phyloP scores from a whole-genome alignment of 2,329 filamentous ascomycete species.

The Arthrinium phaeospermum region DNA sequence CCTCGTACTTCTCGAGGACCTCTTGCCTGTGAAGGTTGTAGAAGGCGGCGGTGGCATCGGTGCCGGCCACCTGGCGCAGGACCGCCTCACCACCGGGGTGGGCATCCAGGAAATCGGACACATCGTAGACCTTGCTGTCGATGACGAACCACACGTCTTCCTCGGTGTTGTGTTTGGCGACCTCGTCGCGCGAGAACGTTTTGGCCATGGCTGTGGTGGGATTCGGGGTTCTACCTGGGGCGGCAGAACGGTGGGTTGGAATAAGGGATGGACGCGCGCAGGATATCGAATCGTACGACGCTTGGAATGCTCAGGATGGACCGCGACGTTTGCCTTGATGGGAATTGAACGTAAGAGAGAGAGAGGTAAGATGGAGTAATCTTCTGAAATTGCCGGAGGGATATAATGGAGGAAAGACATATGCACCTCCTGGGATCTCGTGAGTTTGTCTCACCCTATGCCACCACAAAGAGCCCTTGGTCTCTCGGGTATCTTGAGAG shows the following conservation, averaged over 20 bases:
- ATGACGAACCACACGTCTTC: slow-evolving; percentile 84
- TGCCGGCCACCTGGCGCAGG: slow-evolving; percentile 78
- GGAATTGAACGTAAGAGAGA: neutral
- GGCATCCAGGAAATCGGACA: slow-evolving; percentile 83
- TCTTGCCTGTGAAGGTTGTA: slow-evolving; percentile 94
- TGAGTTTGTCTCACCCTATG: neutral
- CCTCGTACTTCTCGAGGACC: slow-evolving; percentile 80
- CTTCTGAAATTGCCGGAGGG: neutral
- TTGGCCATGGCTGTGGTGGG: slow-evolving; percentile 40
- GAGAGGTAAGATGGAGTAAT: neutral
- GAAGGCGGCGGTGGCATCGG: slow-evolving; percentile 81
- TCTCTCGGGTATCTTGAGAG: neutral
- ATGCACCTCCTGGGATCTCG: neutral
- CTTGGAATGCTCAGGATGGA: neutral
- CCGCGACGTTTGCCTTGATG: neutral
- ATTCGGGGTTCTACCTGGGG: neutral
- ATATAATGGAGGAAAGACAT: neutral
- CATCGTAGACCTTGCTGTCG: slow-evolving; percentile 86
- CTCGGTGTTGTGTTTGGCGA: slow-evolving; percentile 76
- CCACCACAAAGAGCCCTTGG: neutral
- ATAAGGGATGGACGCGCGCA: slow-evolving; percentile 2
- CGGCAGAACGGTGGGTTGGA: neutral
- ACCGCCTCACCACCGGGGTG: slow-evolving; percentile 85
- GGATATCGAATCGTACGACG: no score
- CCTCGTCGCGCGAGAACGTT: slow-evolving; percentile 66